Evolutionary conservation across 2,329 filamentous ascomycete genomes (phyloP).

Genomic region (Ophiostoma sp.): DNA sequence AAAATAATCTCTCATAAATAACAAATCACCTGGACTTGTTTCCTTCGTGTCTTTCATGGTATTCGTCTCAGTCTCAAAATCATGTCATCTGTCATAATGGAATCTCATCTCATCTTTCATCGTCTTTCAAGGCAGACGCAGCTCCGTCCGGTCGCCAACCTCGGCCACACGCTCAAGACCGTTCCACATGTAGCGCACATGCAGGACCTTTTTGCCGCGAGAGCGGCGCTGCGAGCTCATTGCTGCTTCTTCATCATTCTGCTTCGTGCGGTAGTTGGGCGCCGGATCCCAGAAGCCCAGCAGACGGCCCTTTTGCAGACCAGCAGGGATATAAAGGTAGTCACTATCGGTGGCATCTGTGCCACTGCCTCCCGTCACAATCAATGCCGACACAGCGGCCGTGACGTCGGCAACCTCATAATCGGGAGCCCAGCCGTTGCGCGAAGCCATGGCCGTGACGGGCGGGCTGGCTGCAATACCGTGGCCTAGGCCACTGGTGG

Average conservation of each 20-base stretch:
- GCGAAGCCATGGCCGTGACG: conserved; percentile 34
- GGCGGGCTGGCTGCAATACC: conserved; percentile 22
- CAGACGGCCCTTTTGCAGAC: conserved; percentile 46
- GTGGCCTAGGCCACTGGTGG: neutral
- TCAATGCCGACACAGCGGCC: conserved; percentile 48
- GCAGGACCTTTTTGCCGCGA: conserved; percentile 45
- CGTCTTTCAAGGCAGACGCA: conserved; percentile 37
- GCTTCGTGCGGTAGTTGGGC: conserved; percentile 35
- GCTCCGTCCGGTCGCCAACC: conserved; percentile 41
- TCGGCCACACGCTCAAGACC: conserved; percentile 40
- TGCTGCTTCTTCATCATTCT: neutral
- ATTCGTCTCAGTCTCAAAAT: neutral
- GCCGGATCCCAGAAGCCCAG: conserved; percentile 55
- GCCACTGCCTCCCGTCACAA: conserved; percentile 35
- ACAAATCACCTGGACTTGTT: neutral
- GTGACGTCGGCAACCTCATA: conserved; percentile 53
- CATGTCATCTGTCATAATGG: neutral
- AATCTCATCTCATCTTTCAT: neutral
- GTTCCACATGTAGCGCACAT: conserved; percentile 46
- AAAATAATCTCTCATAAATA: neutral
- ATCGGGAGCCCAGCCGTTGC: conserved; percentile 31
- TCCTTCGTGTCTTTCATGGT: neutral
- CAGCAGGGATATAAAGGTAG: conserved; percentile 41
- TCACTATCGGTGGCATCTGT: conserved; percentile 30
- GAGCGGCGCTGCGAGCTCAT: neutral